Evolutionary conservation across 352 stramenopile genomes (phyloP).

Genomic region (Blastocystis sp.): DNA sequence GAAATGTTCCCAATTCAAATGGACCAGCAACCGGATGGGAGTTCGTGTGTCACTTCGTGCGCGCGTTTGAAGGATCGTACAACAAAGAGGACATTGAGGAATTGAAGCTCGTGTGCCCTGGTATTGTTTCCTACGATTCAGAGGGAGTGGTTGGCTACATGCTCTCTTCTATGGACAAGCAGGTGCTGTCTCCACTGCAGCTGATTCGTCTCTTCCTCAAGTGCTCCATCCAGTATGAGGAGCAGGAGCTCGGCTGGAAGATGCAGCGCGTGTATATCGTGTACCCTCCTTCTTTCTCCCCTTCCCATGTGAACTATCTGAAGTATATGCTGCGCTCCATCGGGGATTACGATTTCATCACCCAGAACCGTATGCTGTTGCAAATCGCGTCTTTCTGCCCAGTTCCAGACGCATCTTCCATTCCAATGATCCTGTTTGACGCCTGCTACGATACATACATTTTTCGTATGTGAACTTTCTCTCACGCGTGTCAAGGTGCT

Average conservation of each 20-base stretch:
- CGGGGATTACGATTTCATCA: not conserved
- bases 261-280: not conserved
- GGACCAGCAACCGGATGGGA: not conserved
- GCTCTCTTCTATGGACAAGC: not conserved
- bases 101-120: not conserved
- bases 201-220: constrained; percentile 32
- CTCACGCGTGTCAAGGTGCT: not conserved
- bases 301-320: not conserved
- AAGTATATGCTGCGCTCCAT: not conserved
- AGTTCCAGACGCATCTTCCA: not conserved
- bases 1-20: not conserved
- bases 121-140: not conserved
- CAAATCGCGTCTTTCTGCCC: not conserved
- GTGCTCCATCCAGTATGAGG: constrained; percentile 20
- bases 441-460: not conserved
- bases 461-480: not conserved
- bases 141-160: constrained; percentile 7
- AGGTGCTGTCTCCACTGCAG: not conserved
- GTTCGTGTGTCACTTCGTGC: constrained; percentile 10
- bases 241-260: not conserved
- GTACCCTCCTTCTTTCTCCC: constrained; percentile 5
- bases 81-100: not conserved
- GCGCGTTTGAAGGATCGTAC: not conserved
- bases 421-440: constrained; percentile 13
- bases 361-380: constrained; percentile 1